A percentile compares a stretch with the other conserved stretches of the same genome.
These are phyloP conservation scores for Hymenoscyphus infarciens DNA, from an alignment of 2,329 filamentous ascomycete species.

Conservation along the genomic window DNA sequence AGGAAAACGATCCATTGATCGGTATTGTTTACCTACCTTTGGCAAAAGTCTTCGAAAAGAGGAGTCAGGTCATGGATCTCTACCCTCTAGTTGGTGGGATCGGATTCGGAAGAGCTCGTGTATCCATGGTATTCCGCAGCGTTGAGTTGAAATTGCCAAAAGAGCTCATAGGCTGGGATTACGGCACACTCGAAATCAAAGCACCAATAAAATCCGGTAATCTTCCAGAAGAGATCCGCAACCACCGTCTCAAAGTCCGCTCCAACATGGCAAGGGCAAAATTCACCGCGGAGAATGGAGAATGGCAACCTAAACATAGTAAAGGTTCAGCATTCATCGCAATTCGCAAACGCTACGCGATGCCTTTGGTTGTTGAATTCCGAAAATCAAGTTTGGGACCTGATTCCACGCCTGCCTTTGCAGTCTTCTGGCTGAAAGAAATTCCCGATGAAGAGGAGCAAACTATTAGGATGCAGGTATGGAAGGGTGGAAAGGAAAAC, in stretches of 20 bases:
- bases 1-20: slow-evolving; percentile 66
- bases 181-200: slow-evolving; percentile 65
- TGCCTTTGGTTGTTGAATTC: slow-evolving; percentile 54
- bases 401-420: slow-evolving; percentile 58
- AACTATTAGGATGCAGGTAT: slow-evolving; percentile 57
- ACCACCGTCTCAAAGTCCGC: slow-evolving; percentile 51
- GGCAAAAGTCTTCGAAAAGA: slow-evolving; percentile 55
- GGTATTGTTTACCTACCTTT: slow-evolving; percentile 69
- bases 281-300: slow-evolving; percentile 38
- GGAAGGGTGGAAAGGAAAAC: slow-evolving; percentile 53
- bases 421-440: slow-evolving; percentile 66
- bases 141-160: slow-evolving; percentile 59
- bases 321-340: slow-evolving; percentile 48
- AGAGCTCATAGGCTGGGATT: slow-evolving; percentile 64
- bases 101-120: slow-evolving; percentile 64
- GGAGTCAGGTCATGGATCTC: slow-evolving; percentile 61
- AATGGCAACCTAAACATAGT: slow-evolving; percentile 50
- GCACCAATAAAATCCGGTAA: slow-evolving; percentile 45
- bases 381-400: slow-evolving; percentile 50
- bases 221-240: slow-evolving; percentile 45
- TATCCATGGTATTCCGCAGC: slow-evolving; percentile 72
- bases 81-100: slow-evolving; percentile 69
- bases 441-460: slow-evolving; percentile 63
- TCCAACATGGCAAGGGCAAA: slow-evolving; percentile 58
- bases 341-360: slow-evolving; percentile 59